Conservation (phyloP, 345 rosid species). For the Pugionium dolabratum region DNA sequence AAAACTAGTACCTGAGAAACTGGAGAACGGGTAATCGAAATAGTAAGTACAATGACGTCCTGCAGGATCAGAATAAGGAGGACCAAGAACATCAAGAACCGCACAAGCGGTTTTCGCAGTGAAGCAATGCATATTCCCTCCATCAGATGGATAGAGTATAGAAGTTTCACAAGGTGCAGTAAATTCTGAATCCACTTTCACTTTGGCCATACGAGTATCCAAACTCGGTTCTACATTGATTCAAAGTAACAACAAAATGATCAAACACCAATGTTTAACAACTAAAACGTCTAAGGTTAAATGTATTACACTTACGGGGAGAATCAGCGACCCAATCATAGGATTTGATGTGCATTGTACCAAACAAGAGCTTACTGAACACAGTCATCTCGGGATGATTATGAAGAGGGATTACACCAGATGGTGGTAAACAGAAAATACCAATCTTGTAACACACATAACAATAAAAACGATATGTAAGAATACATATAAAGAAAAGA, state of each 20-base stretch:
- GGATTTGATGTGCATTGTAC: constrained; percentile 94
- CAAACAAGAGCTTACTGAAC: constrained; percentile 91
- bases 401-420: constrained; percentile 90
- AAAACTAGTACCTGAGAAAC: constrained; percentile 52
- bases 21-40: constrained; percentile 54
- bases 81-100: constrained; percentile 88
- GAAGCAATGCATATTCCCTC: constrained; percentile 97
- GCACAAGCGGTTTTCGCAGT: constrained; percentile 87
- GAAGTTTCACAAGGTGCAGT: constrained; percentile 78
- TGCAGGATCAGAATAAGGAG: constrained; percentile 75
- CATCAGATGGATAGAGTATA: constrained; percentile 85
- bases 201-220: constrained; percentile 62
- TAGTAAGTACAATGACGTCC: constrained; percentile 89
- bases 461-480: neutral
- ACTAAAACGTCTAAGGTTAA: no score
- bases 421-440: constrained; percentile 89
- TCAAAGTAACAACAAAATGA: neutral
- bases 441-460: constrained; percentile 61
- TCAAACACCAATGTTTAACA: constrained; percentile 7
- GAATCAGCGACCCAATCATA: constrained; percentile 75
- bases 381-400: constrained; percentile 99
- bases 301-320: constrained; percentile 36
- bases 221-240: constrained; percentile 48
- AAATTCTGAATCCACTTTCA: constrained; percentile 67
- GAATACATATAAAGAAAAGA: neutral